These are phyloP conservation scores for Ophiosphaerella narmari DNA, from an alignment of 2,329 filamentous ascomycete species.

Conservation along the genomic window DNA sequence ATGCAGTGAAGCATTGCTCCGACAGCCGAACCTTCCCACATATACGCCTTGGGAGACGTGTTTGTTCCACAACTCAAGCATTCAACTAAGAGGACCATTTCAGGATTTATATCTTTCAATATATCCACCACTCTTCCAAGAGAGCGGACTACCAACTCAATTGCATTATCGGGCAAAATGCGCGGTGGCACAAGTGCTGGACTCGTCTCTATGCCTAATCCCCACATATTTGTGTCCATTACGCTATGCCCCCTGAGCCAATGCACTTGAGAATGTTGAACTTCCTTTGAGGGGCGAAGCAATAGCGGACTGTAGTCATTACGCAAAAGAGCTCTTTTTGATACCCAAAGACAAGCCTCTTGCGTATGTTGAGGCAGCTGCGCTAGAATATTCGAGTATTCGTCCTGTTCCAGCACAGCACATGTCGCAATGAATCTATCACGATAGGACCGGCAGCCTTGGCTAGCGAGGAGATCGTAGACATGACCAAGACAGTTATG, in stretches of 20 bases:
- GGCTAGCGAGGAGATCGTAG: conserved; percentile 8
- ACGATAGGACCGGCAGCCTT: conserved; percentile 8
- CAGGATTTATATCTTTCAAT: background rate
- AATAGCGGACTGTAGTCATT: conserved; percentile 10
- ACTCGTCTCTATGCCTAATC: conserved; percentile 5
- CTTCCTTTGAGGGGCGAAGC: conserved; percentile 5
- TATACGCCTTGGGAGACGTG: background rate
- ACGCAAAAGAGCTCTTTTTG: conserved; percentile 4
- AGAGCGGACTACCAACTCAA: background rate
- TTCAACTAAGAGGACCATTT: background rate
- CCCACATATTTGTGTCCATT: conserved; percentile 10
- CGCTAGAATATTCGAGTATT: background rate
- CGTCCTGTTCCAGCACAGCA: background rate
- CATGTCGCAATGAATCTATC: conserved; percentile 7
- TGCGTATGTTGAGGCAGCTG: conserved; percentile 7
- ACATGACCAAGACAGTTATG: conserved; percentile 12
- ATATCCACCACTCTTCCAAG: background rate
- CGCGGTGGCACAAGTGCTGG: background rate
- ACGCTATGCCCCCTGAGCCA: conserved; percentile 9
- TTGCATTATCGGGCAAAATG: background rate
- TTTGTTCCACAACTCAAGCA: background rate
- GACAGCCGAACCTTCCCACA: background rate
- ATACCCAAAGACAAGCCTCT: conserved; percentile 11
- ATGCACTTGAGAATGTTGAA: background rate
- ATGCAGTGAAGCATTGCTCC: background rate